Evolutionary conservation across 768 basidiomycete genomes (phyloP), one percentile per base, ranked within the genome.

Genomic region (Bullera alba): DNA sequence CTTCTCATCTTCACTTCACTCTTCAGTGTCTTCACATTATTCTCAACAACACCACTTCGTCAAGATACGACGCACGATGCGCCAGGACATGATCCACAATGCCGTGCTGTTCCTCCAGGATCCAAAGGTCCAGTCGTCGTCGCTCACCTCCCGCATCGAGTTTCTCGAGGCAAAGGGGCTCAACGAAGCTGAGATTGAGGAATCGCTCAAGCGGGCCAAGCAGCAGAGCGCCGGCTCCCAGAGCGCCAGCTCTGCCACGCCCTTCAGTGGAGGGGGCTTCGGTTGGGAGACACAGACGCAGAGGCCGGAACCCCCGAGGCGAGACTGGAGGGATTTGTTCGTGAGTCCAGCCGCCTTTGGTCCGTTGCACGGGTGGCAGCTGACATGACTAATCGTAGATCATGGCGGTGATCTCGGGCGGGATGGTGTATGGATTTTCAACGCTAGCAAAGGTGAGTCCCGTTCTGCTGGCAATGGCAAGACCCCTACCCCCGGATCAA

Each of bases 241-340:
- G 32, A n/a, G n/a, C n/a, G n/a, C n/a, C n/a, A n/a, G n/a, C n/a
- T n/a, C n/a, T n/a, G n/a, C n/a, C n/a, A n/a, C n/a, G n/a, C n/a
- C n/a, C n/a, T n/a, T n/a, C n/a, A n/a, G n/a, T n/a, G n/a, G n/a
- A n/a, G 32, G 10, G 12, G 19, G 7, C 10, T 12, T 39, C 37
- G 8, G 37, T 10, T 7, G 37, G 8, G 10, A 21, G 8, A 21
- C 44, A 27, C 50, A 44, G 35, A 26, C 32, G 26, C 30, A 17
- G 28, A n/a, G 27, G 22, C 21, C 77, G 15, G 73, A 73, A 22
- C 63, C 74, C 21, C 81, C 79, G 7, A 77, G 76, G 51, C 83
- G 87, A 80, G 93, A 97, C 71, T 99, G 95, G 95, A 78, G 92
- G 51, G 95, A 99, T 74, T 89, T 93, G 72, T 99, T 97, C 70